Conservation (phyloP, 2,329 filamentous ascomycete genomes). For the Alternaria infectoria region DNA sequence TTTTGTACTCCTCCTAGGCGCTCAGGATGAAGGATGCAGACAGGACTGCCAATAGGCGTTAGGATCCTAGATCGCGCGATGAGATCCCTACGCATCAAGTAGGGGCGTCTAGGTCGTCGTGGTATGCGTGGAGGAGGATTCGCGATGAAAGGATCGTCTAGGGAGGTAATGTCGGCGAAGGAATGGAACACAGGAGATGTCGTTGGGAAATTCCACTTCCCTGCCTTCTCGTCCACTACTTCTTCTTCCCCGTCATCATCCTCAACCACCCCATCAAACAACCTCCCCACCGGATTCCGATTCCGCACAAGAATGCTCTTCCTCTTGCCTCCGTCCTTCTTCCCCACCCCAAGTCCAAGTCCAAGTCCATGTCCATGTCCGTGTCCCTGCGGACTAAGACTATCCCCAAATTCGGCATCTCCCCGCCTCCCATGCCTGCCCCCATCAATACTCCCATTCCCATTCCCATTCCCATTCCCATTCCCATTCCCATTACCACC, state of each 20-base stretch:
- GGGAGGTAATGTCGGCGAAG: background rate
- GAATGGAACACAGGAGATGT: background rate
- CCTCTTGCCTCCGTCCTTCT: constrained; percentile 5
- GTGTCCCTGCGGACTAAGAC: background rate
- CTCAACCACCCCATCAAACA: constrained; percentile 25
- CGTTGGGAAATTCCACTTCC: background rate
- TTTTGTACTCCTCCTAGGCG: background rate
- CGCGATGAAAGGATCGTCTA: background rate
- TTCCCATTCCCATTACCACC: background rate
- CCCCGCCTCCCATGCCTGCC: background rate
- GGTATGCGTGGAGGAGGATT: background rate
- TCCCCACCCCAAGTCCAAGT: background rate
- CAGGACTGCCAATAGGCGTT: background rate
- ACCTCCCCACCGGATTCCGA: constrained; percentile 25
- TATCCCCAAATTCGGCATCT: background rate
- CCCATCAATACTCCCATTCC: background rate
- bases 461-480: background rate
- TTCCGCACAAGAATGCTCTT: constrained; percentile 17
- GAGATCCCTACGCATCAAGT: background rate
- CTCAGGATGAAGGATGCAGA: background rate
- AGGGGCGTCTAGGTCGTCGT: background rate
- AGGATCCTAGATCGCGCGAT: background rate
- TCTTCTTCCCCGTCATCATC: background rate
- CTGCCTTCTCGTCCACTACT: background rate
- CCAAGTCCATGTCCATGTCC: background rate